A percentile compares a stretch with the other conserved stretches of the same genome.
Evolutionary conservation across 164 flowering plant genomes (phyloP).

Genomic region (Protea cynaroides): DNA sequence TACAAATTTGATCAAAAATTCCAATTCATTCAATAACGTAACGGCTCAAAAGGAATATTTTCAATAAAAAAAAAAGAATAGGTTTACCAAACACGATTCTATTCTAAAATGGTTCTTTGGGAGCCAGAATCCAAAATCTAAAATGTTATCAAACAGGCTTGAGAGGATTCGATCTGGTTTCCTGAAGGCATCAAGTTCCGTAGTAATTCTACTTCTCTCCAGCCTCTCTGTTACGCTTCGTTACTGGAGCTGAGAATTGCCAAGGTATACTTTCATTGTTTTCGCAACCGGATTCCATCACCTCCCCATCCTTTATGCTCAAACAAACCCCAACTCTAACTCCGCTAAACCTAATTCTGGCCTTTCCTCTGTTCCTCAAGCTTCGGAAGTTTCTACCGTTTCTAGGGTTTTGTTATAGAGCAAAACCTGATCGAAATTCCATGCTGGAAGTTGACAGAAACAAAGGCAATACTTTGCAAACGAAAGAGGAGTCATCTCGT

Average conservation of each 20-base stretch:
- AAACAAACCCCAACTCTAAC: constrained; percentile 20
- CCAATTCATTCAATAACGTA: no score
- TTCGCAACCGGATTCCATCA: constrained; percentile 21
- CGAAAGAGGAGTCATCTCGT: constrained; percentile 28
- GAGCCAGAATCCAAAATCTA: no score
- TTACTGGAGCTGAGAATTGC: constrained; percentile 48
- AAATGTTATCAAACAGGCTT: no score
- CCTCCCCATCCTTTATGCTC: constrained; percentile 25
- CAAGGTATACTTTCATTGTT: constrained; percentile 25
- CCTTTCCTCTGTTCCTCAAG: background rate
- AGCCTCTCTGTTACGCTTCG: constrained; percentile 42
- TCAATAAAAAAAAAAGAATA: no score
- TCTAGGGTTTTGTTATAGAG: constrained; percentile 14
- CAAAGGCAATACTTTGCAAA: constrained; percentile 2
- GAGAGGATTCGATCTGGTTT: no score
- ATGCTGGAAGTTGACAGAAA: no score
- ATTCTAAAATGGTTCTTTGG: no score
- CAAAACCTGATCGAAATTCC: constrained; percentile 3
- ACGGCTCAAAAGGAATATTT: no score
- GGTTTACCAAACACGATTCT: no score
- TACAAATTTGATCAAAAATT: no score
- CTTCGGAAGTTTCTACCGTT: constrained; percentile 6
- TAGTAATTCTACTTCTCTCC: constrained; percentile 64
- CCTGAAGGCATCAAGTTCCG: no score
- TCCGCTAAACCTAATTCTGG: constrained; percentile 8